Evolutionary conservation across 2,329 filamentous ascomycete species (phyloP).

Genomic region (Fusarium hostae): DNA sequence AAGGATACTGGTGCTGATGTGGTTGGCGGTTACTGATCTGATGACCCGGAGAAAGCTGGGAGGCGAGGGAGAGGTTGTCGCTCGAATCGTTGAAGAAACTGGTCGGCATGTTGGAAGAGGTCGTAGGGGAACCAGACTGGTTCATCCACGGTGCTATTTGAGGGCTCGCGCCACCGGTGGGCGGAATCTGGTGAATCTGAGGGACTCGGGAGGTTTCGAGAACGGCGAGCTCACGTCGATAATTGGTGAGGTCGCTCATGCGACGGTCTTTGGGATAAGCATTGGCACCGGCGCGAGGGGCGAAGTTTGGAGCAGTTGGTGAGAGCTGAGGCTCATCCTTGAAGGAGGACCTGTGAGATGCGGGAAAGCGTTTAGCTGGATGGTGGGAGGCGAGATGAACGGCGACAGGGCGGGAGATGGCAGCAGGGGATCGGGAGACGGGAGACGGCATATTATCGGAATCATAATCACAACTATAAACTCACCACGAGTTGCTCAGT

Average conservation of each 20-base stretch:
- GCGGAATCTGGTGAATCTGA: slow-evolving; percentile 64
- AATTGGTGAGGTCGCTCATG: slow-evolving; percentile 72
- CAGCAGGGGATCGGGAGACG: slow-evolving; percentile 29
- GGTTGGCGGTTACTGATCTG: slow-evolving; percentile 53
- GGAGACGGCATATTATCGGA: slow-evolving; percentile 23
- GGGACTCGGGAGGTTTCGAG: slow-evolving; percentile 72
- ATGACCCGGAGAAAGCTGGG: slow-evolving; percentile 77
- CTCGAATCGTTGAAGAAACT: slow-evolving; percentile 82
- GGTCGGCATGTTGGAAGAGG: slow-evolving; percentile 56
- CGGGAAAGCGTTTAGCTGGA: slow-evolving; percentile 36
- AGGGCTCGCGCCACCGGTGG: slow-evolving; percentile 62
- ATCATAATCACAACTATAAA: slow-evolving; percentile 9
- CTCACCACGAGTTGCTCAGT: slow-evolving; percentile 45
- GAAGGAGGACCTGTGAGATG: slow-evolving; percentile 41
- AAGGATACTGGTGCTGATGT: slow-evolving; percentile 50
- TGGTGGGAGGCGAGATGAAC: slow-evolving; percentile 30
- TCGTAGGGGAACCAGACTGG: slow-evolving; percentile 51
- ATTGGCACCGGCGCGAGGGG: slow-evolving; percentile 55
- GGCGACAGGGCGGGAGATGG: slow-evolving; percentile 28
- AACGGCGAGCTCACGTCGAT: slow-evolving; percentile 77
- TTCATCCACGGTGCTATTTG: slow-evolving; percentile 71
- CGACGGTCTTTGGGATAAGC: slow-evolving; percentile 63
- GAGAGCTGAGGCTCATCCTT: slow-evolving; percentile 60
- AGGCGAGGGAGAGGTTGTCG: slow-evolving; percentile 71
- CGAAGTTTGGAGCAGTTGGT: slow-evolving; percentile 58